These are phyloP conservation scores for Penicillium polonicum DNA, from an alignment of 2,329 filamentous ascomycete genomes.

Conservation along the genomic window DNA sequence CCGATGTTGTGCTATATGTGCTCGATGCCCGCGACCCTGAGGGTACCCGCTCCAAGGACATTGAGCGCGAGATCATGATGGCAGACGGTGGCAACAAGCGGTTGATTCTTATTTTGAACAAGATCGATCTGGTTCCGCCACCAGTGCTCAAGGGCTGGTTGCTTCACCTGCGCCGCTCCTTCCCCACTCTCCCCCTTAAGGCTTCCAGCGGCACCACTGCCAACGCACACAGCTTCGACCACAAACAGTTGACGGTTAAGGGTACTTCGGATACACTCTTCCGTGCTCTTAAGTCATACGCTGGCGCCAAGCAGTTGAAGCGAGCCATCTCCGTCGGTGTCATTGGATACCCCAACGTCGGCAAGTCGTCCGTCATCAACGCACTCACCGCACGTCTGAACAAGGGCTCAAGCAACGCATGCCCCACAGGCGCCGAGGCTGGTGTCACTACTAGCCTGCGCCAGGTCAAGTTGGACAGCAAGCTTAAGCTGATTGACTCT, in stretches of 20 bases:
- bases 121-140: constrained; percentile 86
- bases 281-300: constrained; percentile 85
- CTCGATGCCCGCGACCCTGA: constrained; percentile 89
- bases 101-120: constrained; percentile 89
- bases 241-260: constrained; percentile 83
- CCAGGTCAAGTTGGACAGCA: constrained; percentile 90
- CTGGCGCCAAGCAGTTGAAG: constrained; percentile 79
- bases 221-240: constrained; percentile 88
- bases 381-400: constrained; percentile 76
- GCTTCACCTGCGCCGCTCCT: constrained; percentile 77
- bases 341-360: constrained; percentile 93
- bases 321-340: constrained; percentile 87
- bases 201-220: constrained; percentile 77
- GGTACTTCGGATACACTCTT: constrained; percentile 82
- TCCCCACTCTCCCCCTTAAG: constrained; percentile 85
- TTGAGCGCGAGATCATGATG: constrained; percentile 90
- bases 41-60: constrained; percentile 83
- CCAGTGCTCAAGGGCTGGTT: constrained; percentile 83
- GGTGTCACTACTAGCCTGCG: constrained; percentile 87
- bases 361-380: constrained; percentile 96
- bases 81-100: constrained; percentile 79
- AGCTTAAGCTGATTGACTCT: constrained; percentile 88
- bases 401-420: constrained; percentile 63
- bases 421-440: constrained; percentile 85
- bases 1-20: constrained; percentile 89